Evolutionary conservation across 768 basidiomycete species (phyloP).

Genomic region (Boletus insuetus): DNA sequence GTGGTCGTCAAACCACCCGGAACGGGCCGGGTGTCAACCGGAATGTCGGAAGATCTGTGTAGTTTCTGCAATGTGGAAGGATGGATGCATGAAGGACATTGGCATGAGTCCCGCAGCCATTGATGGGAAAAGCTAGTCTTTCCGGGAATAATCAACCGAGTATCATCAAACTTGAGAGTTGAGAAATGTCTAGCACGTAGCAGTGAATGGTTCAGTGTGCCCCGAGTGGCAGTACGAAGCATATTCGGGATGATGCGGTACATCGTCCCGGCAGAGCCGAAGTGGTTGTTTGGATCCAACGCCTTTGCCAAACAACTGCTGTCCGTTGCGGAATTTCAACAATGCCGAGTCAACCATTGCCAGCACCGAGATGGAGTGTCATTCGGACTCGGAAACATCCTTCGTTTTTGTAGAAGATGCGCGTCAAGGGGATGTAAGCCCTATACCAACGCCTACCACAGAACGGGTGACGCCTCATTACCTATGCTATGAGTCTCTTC

Average conservation of each 20-base stretch:
- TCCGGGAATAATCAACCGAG: slow-evolving; percentile 27
- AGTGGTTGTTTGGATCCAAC: slow-evolving; percentile 29
- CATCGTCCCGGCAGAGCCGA: not conserved
- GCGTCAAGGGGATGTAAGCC: not conserved
- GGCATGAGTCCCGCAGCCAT: slow-evolving; percentile 87
- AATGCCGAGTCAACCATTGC: not conserved
- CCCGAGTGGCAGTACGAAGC: slow-evolving; percentile 2
- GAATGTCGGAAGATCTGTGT: slow-evolving; percentile 65
- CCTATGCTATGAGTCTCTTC: not conserved
- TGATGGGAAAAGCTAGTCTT: slow-evolving; percentile 54
- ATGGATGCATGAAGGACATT: slow-evolving; percentile 69
- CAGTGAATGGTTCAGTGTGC: not conserved
- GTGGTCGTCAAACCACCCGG: slow-evolving; percentile 40
- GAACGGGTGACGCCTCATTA: slow-evolving; percentile 2
- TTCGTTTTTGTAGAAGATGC: slow-evolving; percentile 45
- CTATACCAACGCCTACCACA: not conserved
- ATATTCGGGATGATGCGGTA: not conserved
- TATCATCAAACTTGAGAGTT: slow-evolving; percentile 7
- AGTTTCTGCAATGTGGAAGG: slow-evolving; percentile 78
- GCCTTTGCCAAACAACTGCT: slow-evolving; percentile 31
- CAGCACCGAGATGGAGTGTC: slow-evolving; percentile 19
- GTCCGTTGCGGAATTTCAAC: slow-evolving; percentile 1
- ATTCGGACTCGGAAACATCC: slow-evolving; percentile 42
- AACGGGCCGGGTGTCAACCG: slow-evolving; percentile 45
- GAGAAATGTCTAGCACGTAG: slow-evolving; percentile 3